Percentiles rank a stretch among this genome's conserved stretches.
Conservation (phyloP, 2,329 filamentous ascomycete species). For the Cladosporium phlei region DNA sequence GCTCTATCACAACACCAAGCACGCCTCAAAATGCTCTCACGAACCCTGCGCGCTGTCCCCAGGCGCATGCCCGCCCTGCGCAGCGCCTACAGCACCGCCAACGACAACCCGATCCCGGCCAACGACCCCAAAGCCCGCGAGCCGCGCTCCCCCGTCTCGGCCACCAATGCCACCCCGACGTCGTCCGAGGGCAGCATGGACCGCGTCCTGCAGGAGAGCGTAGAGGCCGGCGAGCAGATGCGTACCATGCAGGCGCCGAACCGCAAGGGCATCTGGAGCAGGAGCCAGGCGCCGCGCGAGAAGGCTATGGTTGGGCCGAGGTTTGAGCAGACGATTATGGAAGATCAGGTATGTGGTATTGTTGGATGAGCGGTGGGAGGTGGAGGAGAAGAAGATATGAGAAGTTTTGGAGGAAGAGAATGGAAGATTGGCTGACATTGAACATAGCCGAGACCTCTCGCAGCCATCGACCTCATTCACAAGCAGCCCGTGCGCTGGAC, state of each 20-base stretch:
- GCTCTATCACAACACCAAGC: constrained; percentile 1
- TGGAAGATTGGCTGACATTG: constrained; percentile 21
- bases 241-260: constrained; percentile 79
- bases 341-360: constrained; percentile 64
- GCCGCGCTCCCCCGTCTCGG: constrained; percentile 48
- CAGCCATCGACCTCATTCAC: constrained; percentile 94
- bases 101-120: constrained; percentile 53
- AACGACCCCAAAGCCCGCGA: constrained; percentile 55
- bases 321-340: constrained; percentile 96
- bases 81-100: constrained; percentile 22
- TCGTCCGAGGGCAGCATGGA: constrained; percentile 48
- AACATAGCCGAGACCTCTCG: constrained; percentile 74
- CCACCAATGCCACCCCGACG: constrained; percentile 56
- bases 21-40: constrained; percentile 12
- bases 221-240: constrained; percentile 51
- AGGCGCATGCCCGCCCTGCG: constrained; percentile 13
- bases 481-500: constrained; percentile 92
- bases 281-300: constrained; percentile 74
- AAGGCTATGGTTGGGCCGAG: constrained; percentile 87
- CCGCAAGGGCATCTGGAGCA: constrained; percentile 72
- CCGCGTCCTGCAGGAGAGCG: constrained; percentile 51
- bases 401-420: background rate
- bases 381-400: background rate
- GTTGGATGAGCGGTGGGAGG: background rate
- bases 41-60: constrained; percentile 9